These are phyloP conservation scores for Diospyros kaki DNA, from an alignment of 148 eudicot genomes.

Conservation along the genomic window DNA sequence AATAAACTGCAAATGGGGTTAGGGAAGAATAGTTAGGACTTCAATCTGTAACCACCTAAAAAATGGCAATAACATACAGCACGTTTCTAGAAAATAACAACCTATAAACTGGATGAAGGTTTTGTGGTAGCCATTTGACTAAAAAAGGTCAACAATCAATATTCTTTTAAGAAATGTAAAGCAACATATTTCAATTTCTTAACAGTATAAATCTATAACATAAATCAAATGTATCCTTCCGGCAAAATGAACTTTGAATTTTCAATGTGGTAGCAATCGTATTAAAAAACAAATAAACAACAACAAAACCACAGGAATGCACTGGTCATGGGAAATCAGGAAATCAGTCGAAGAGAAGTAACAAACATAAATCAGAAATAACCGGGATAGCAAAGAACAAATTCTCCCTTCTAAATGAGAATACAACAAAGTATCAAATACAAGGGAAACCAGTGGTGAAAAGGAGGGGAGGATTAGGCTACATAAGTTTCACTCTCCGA, in stretches of 20 bases:
- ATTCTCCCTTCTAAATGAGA: not conserved
- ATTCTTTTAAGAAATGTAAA: not conserved
- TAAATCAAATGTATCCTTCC: not conserved
- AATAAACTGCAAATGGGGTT: slow-evolving; percentile 50
- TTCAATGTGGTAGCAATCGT: not conserved
- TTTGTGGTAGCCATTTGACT: not conserved
- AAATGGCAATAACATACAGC: not conserved
- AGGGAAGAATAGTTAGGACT: slow-evolving; percentile 8
- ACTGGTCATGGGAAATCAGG: not conserved
- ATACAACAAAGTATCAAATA: not conserved
- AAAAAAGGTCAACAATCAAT: not conserved
- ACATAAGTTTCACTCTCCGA: not conserved
- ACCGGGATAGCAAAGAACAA: not conserved
- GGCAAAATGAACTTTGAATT: not conserved
- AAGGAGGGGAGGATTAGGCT: not conserved
- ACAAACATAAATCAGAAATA: not conserved
- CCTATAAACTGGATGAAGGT: not conserved
- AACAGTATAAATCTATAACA: too few relatives aligned
- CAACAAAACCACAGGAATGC: not conserved
- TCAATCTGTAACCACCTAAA: not conserved
- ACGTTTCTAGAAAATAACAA: not conserved
- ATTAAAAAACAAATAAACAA: not conserved
- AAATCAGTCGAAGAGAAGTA: not conserved
- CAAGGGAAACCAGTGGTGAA: not conserved
- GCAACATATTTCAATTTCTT: too few relatives aligned